Evolutionary conservation across 257 asterid species (phyloP).

Genomic region (Petrea volubilis): DNA sequence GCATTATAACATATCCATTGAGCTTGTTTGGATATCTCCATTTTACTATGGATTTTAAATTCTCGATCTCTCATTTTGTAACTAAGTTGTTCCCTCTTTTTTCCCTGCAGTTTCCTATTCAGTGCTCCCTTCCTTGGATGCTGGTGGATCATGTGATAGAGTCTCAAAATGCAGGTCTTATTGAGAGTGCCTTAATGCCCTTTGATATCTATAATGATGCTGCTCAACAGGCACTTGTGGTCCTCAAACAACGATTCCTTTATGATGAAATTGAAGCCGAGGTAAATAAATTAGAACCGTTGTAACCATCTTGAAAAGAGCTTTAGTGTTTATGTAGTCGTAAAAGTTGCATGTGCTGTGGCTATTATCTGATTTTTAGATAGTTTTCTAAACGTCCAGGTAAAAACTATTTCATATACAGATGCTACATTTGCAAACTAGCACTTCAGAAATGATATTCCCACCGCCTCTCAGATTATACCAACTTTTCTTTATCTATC

Average conservation of each 20-base stretch:
- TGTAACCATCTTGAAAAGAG: slow-evolving; percentile 1
- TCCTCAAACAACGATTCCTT: slow-evolving; percentile 95
- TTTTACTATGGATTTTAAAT: too few species aligned
- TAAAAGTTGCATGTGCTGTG: slow-evolving; percentile 5
- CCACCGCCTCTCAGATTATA: not conserved
- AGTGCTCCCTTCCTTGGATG: slow-evolving; percentile 99
- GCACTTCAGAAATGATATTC: slow-evolving; percentile 8
- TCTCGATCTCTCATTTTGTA: too few species aligned
- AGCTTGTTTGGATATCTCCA: too few species aligned
- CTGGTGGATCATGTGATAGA: slow-evolving; percentile 92
- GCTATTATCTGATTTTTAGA: slow-evolving; percentile 5
- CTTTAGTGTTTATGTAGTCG: not conserved
- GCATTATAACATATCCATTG: too few species aligned
- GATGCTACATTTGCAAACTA: slow-evolving; percentile 13
- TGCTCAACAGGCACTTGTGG: slow-evolving; percentile 90
- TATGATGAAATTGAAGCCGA: slow-evolving; percentile 99
- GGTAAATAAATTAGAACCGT: slow-evolving; percentile 47
- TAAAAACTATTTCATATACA: slow-evolving; percentile 8
- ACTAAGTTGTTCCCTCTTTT: not conserved
- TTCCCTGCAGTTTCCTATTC: slow-evolving; percentile 85
- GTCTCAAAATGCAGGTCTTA: slow-evolving; percentile 77
- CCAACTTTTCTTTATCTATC: not conserved
- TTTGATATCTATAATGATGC: slow-evolving; percentile 98
- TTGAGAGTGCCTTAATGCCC: slow-evolving; percentile 89
- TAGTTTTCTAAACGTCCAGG: slow-evolving; percentile 12